These are phyloP conservation scores for Picochlorum sp. DNA, from an alignment of 139 green algal genomes.

Conservation along the genomic window DNA sequence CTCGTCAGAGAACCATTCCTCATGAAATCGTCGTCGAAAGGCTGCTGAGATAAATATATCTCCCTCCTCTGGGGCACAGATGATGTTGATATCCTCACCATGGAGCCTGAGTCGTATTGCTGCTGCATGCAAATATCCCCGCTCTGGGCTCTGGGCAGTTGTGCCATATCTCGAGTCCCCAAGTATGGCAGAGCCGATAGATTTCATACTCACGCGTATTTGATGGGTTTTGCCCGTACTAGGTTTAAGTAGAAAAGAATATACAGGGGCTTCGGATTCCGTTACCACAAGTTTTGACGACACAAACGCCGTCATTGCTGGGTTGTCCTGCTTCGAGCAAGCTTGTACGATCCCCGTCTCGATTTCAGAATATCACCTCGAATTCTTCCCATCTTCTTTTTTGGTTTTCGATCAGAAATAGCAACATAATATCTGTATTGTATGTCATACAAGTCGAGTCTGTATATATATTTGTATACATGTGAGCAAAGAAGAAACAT, in stretches of 20 bases:
- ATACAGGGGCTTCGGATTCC: background rate
- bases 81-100: slow-evolving; percentile 4
- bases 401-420: slow-evolving; percentile 15
- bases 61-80: slow-evolving; percentile 9
- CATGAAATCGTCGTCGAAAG: slow-evolving; percentile 1
- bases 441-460: background rate
- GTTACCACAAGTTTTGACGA: background rate
- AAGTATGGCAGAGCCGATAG: slow-evolving; percentile 24
- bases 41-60: slow-evolving; percentile 6
- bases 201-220: slow-evolving; percentile 31
- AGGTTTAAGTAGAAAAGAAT: slow-evolving; percentile 24
- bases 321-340: slow-evolving; percentile 6
- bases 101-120: slow-evolving; percentile 19
- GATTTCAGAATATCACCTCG: slow-evolving; percentile 19
- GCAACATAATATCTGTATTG: slow-evolving; percentile 34
- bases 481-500: no score
- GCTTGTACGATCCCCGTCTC: slow-evolving; percentile 26
- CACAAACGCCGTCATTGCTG: slow-evolving; percentile 21
- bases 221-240: slow-evolving; percentile 35
- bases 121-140: slow-evolving; percentile 29
- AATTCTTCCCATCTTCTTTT: slow-evolving; percentile 32
- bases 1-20: slow-evolving; percentile 8
- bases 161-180: slow-evolving; percentile 21
- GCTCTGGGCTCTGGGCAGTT: no score
- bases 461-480: no score